Conservation (phyloP, 495 filamentous ascomycete genomes). For the Talaromyces nanjingensis region DNA sequence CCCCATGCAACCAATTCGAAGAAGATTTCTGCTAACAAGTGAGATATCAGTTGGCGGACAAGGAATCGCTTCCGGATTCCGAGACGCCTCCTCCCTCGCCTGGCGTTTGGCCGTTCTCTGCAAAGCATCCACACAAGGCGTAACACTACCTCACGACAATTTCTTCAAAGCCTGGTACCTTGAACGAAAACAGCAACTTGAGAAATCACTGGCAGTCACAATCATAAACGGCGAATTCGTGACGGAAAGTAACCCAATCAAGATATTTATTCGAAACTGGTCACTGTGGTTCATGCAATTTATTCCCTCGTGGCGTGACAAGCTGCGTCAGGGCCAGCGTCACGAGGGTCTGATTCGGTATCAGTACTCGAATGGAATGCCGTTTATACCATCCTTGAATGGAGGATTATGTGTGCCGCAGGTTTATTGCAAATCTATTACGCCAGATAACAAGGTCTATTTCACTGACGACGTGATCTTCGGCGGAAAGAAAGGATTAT, state of each 20-base stretch:
- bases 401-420: conserved; percentile 28
- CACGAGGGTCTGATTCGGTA: conserved; percentile 21
- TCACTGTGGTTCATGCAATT: conserved; percentile 26
- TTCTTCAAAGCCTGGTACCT: conserved; percentile 27
- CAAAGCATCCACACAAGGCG: background rate
- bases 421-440: conserved; percentile 19
- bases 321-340: conserved; percentile 21
- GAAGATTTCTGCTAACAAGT: background rate
- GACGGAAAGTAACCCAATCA: conserved; percentile 18
- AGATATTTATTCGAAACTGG: conserved; percentile 28
- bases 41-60: conserved; percentile 37
- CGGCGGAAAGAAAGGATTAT: conserved; percentile 14
- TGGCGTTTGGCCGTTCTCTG: conserved; percentile 41
- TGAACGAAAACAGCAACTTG: conserved; percentile 35
- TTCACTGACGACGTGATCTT: conserved; percentile 26
- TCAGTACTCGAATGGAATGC: conserved; percentile 18
- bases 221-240: conserved; percentile 29
- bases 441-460: background rate
- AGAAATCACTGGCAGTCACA: conserved; percentile 24
- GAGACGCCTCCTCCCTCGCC: conserved; percentile 27
- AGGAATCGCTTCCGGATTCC: conserved; percentile 41
- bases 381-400: conserved; percentile 22
- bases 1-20: background rate
- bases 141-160: conserved; percentile 11
- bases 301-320: conserved; percentile 20